Percentiles rank a stretch among this genome's conserved stretches.
Evolutionary conservation across 2,329 filamentous ascomycete genomes (phyloP).

Genomic region (Penicillium aurantiogriseum): DNA sequence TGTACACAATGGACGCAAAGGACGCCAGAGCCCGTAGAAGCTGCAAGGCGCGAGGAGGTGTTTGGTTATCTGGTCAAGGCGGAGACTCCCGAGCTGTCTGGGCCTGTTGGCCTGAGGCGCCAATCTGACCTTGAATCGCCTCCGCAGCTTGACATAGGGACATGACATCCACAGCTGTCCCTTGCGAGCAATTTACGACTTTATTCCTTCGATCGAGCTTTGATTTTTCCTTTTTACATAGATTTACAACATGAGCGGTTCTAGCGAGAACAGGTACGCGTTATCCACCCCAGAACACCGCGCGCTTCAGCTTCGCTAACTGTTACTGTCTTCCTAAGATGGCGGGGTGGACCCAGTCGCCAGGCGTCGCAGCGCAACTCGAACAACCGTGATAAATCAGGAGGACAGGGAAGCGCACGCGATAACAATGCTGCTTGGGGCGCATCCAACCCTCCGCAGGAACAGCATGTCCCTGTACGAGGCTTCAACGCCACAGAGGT

Average conservation of each 20-base stretch:
- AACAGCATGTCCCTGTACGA: conserved; percentile 44
- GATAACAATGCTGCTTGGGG: conserved; percentile 34
- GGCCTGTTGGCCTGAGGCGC: conserved; percentile 18
- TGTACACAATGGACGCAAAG: conserved; percentile 1
- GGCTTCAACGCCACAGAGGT: conserved; percentile 47
- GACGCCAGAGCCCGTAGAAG: conserved; percentile 4
- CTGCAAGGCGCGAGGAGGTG: conserved; percentile 6
- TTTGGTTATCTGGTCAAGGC: conserved; percentile 25
- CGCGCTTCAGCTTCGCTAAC: conserved; percentile 12
- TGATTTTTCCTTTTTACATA: background rate
- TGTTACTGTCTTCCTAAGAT: conserved; percentile 28
- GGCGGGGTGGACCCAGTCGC: conserved; percentile 43
- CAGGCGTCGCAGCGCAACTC: conserved; percentile 39
- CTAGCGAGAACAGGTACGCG: conserved; percentile 38
- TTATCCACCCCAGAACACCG: background rate
- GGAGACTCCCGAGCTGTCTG: conserved; percentile 16
- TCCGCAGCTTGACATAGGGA: conserved; percentile 9
- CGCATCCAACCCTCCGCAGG: conserved; percentile 29
- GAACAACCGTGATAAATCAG: conserved; percentile 28
- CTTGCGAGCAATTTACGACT: conserved; percentile 11
- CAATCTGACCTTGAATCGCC: conserved; percentile 11
- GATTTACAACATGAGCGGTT: conserved; percentile 36
- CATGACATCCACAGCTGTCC: conserved; percentile 22
- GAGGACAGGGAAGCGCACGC: conserved; percentile 33
- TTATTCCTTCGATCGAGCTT: background rate